A percentile compares a stretch with the other conserved stretches of the same genome.
Conservation (phyloP, 2,329 filamentous ascomycete genomes). For the Colletotrichum lindemuthianum region DNA sequence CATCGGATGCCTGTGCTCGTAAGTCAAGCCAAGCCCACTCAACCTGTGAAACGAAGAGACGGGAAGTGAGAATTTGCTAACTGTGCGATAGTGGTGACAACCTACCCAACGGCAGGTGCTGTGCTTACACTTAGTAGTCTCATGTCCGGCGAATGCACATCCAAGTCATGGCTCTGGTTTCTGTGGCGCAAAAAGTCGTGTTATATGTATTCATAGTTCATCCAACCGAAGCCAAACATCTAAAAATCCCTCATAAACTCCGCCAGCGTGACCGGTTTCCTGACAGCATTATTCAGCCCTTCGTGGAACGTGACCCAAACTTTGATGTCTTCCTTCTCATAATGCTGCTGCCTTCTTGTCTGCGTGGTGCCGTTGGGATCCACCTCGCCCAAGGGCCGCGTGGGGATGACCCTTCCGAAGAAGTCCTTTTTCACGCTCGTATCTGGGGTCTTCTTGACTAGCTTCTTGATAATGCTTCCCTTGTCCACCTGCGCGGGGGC, state of each 20-base stretch:
- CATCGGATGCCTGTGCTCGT: conserved; percentile 19
- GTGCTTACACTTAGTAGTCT: not conserved
- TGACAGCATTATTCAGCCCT: conserved; percentile 90
- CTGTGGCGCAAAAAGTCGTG: not conserved
- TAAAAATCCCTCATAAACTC: conserved; percentile 78
- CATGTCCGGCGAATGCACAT: conserved; percentile 26
- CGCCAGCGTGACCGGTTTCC: conserved; percentile 83
- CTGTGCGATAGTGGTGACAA: not conserved
- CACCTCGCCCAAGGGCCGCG: conserved; percentile 49
- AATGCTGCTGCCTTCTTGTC: conserved; percentile 41
- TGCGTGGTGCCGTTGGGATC: conserved; percentile 49
- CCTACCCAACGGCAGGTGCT: conserved; percentile 16
- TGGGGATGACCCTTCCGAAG: conserved; percentile 78
- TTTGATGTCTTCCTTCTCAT: conserved; percentile 53
- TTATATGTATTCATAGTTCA: conserved; percentile 1
- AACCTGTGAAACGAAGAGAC: not conserved
- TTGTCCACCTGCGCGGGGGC: conserved; percentile 48
- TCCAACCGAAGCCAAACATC: not conserved
- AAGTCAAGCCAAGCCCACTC: not conserved
- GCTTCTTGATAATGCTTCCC: conserved; percentile 47
- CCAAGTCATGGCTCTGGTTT: not conserved
- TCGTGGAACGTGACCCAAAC: conserved; percentile 93
- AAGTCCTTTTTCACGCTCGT: conserved; percentile 78
- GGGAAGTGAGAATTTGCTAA: not conserved
- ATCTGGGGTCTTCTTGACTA: conserved; percentile 44